Conservation (phyloP, 2,329 filamentous ascomycete species). For the Neonectria sp. region DNA sequence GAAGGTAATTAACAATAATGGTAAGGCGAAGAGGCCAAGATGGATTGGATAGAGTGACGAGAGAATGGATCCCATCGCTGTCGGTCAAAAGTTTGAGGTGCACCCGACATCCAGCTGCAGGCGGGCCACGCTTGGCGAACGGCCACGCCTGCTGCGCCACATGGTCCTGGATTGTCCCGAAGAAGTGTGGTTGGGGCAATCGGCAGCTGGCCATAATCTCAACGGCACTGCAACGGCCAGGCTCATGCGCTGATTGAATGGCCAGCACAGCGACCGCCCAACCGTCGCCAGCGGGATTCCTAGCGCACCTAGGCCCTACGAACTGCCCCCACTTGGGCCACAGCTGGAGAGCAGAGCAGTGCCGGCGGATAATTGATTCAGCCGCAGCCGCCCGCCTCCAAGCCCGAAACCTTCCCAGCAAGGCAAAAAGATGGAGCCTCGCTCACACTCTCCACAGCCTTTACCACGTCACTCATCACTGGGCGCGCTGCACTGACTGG, state of each 20-base stretch:
- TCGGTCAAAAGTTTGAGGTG: slow-evolving; percentile 26
- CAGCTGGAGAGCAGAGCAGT: not conserved
- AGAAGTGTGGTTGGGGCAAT: not conserved
- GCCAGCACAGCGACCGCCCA: slow-evolving; percentile 8
- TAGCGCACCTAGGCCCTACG: slow-evolving; percentile 12
- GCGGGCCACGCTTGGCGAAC: slow-evolving; percentile 4
- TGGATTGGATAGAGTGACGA: slow-evolving; percentile 11
- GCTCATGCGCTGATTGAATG: slow-evolving; percentile 10
- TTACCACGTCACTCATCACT: slow-evolving; percentile 13
- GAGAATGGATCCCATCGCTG: slow-evolving; percentile 1
- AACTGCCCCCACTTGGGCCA: slow-evolving; percentile 6
- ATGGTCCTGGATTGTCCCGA: not conserved
- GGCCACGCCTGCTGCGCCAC: slow-evolving; percentile 25
- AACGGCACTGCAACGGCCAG: slow-evolving; percentile 9
- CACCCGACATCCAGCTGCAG: slow-evolving; percentile 6
- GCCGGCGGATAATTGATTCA: slow-evolving; percentile 33
- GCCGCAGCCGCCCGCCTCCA: slow-evolving; percentile 28
- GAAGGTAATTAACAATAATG: slow-evolving; percentile 29
- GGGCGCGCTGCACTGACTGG: slow-evolving; percentile 7
- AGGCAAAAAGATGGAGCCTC: slow-evolving; percentile 3
- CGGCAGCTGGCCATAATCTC: not conserved
- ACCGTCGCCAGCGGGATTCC: slow-evolving; percentile 2
- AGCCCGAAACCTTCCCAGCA: not conserved
- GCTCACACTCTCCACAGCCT: not conserved
- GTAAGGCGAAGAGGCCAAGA: slow-evolving; percentile 37